A percentile compares a stretch with the other conserved stretches of the same genome.
Conservation (phyloP, 2,329 filamentous ascomycete genomes). For the Colletotrichum gigasporum region DNA sequence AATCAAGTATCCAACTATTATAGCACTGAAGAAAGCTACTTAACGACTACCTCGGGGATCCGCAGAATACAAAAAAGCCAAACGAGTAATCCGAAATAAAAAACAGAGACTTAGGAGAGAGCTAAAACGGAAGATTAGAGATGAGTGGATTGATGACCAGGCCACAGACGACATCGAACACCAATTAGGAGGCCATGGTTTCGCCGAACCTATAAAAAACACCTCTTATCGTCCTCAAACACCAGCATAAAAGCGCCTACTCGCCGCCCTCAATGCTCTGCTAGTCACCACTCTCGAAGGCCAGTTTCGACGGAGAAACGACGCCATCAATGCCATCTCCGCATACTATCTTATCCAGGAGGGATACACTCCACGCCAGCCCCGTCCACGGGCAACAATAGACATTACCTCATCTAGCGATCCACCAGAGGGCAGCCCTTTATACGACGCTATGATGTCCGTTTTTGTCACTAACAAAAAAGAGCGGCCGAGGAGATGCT, state of each 20-base stretch:
- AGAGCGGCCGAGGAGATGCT: slow-evolving; percentile 25
- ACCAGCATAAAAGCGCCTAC: slow-evolving; percentile 31
- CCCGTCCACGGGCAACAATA: no score
- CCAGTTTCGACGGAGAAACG: slow-evolving; percentile 27
- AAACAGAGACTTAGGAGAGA: no score
- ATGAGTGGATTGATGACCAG: slow-evolving; percentile 31
- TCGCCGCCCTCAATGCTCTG: no score
- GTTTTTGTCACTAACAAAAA: slow-evolving; percentile 18
- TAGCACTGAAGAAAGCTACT: not conserved
- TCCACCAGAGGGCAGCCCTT: not conserved
- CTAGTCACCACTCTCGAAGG: slow-evolving; percentile 20
- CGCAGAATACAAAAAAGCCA: no score
- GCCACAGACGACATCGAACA: slow-evolving; percentile 34
- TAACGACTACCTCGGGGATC: not conserved
- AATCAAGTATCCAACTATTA: not conserved
- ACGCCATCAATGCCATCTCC: slow-evolving; percentile 26
- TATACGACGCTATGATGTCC: slow-evolving; percentile 16
- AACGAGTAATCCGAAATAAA: no score
- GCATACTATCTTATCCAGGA: slow-evolving; percentile 29
- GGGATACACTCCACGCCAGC: not conserved
- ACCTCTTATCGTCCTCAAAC: slow-evolving; percentile 13
- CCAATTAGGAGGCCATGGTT: no score
- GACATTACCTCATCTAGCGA: not conserved
- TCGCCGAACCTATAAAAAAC: slow-evolving; percentile 7
- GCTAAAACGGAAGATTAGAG: no score